phyloP scores from a whole-genome alignment of 495 filamentous ascomycete genomes.

The Lasiosphaeriaceae sp. region DNA sequence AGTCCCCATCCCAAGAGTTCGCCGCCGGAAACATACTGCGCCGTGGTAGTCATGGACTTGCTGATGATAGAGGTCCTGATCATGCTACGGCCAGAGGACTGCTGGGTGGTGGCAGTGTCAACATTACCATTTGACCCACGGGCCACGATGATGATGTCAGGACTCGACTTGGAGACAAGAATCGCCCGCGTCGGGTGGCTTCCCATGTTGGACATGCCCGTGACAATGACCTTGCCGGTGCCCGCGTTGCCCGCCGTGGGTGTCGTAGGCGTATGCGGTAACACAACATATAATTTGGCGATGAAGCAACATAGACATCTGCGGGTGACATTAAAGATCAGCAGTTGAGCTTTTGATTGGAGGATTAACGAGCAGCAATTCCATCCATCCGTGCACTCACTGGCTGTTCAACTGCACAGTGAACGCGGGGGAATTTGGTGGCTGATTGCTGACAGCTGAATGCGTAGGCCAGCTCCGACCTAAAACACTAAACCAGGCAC shows the following conservation, averaged over 20 bases:
- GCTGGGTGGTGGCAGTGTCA: conserved; percentile 42
- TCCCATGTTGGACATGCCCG: conserved; percentile 48
- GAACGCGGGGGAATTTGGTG: too few relatives aligned
- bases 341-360: too few relatives aligned
- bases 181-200: conserved; percentile 56
- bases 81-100: conserved; percentile 50
- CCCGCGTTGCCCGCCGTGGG: conserved; percentile 39
- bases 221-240: conserved; percentile 44
- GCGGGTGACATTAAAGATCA: too few relatives aligned
- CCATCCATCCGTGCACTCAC: too few relatives aligned
- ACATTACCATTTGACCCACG: conserved; percentile 57
- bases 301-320: too few relatives aligned
- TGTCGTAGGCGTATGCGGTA: conserved; percentile 56
- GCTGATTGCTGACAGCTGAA: too few relatives aligned
- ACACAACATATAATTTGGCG: too few relatives aligned
- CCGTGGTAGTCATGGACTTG: conserved; percentile 25
- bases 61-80: conserved; percentile 57
- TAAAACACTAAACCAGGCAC: too few relatives aligned
- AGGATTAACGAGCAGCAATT: too few relatives aligned
- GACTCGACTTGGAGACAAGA: conserved; percentile 44
- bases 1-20: conserved; percentile 61
- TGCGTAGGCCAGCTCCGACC: too few relatives aligned
- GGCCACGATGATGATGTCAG: conserved; percentile 50
- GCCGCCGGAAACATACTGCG: conserved; percentile 48
- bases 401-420: too few relatives aligned